These are phyloP conservation scores for Aspergillus chevalieri DNA, from an alignment of 2,329 filamentous ascomycete genomes.

Conservation along the genomic window DNA sequence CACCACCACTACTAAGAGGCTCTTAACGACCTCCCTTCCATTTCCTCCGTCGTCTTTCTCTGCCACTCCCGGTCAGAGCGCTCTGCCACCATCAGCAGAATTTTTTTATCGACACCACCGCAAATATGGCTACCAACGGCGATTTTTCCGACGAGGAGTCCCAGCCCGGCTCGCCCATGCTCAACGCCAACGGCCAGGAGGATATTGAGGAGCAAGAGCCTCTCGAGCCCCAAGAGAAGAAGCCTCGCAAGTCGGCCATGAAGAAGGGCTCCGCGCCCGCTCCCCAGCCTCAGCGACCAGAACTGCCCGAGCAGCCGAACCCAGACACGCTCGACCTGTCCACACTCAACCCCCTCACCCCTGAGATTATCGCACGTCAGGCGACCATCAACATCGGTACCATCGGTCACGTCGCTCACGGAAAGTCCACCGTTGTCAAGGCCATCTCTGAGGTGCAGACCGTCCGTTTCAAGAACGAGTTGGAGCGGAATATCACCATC, in stretches of 20 bases:
- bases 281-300: constrained; percentile 55
- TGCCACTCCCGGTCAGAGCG: neutral
- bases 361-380: constrained; percentile 95
- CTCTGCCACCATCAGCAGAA: constrained; percentile 1
- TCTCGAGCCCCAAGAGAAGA: constrained; percentile 50
- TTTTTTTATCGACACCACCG: constrained; percentile 15
- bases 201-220: constrained; percentile 73
- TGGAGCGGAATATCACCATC: constrained; percentile 99
- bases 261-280: constrained; percentile 62
- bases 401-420: constrained; percentile 97
- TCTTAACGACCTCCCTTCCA: constrained; percentile 4
- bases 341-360: constrained; percentile 74
- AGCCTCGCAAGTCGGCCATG: constrained; percentile 74
- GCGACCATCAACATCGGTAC: constrained; percentile 99
- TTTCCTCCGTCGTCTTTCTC: constrained; percentile 3
- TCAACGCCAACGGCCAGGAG: constrained; percentile 54
- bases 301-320: constrained; percentile 84
- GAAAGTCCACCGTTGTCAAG: constrained; percentile 98
- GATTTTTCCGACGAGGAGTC: constrained; percentile 51
- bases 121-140: constrained; percentile 52
- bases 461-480: constrained; percentile 98
- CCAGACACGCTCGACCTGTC: constrained; percentile 80
- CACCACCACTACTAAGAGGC: constrained; percentile 6
- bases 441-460: constrained; percentile 98
- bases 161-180: constrained; percentile 49